Evolutionary conservation across 768 basidiomycete genomes (phyloP), one percentile per base, ranked within the genome.

Genomic region (Trichaptum fuscoviolaceum): DNA sequence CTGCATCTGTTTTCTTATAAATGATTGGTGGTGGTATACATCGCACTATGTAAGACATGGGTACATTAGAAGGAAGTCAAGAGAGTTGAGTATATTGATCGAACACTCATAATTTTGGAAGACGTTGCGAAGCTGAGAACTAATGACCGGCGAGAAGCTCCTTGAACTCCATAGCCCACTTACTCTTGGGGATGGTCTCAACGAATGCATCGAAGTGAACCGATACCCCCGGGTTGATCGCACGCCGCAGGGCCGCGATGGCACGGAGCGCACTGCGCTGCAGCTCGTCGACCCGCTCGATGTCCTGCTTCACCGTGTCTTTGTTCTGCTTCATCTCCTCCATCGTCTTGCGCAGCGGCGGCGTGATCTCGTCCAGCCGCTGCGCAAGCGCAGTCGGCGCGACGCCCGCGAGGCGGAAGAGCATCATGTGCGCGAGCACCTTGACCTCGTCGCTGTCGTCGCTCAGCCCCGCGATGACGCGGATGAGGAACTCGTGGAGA

Each of bases 401-500:
- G 18, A 95, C 85, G 71, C 92, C 90, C 8, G 94, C 87, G 18
- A 99, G 86, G 10, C 95, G 89, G 82, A 94, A 93, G 52, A 99
- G 84, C 81, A 96, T 91, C 87, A 99, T 93, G 76, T 96, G 93
- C 64, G 90, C 95, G 67, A 98, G 87, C 60, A 98, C 94, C 77
- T 98, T 98, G 81, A 99, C 93, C 75, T 99, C 97, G 75, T 99
- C 95, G 5, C 92, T 92, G 65, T 91, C 89, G 75, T 99, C 97
- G 1, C 84, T 80, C 15, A 99, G 85, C 0, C 94, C 96, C 0
- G 86, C 85, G 63, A 96, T 83, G 60, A 98, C 90, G 60, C 88
- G 85, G 25, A 82, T 83, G 25, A 98, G 83, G 81, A 96, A 95
- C 58, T 90, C 87, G 69, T 92, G 87, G 23, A 97, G 81, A 73